A percentile compares a stretch with the other conserved stretches of the same genome.
phyloP scores from a whole-genome alignment of 805 yeast species.

The Barnettozyma californica region DNA sequence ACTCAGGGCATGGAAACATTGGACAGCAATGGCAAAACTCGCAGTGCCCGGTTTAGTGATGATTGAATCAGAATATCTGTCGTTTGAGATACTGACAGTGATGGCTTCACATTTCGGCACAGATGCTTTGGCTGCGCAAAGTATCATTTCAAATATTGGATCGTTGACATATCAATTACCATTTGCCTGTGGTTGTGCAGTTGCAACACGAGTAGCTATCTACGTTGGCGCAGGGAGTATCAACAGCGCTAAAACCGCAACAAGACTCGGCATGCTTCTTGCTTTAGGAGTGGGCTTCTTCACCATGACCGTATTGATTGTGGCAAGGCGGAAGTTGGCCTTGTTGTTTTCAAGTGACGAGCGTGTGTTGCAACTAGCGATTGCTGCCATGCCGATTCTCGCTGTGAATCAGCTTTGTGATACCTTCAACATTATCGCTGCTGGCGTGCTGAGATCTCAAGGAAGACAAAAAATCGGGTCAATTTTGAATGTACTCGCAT shows the following conservation, averaged over 20 bases:
- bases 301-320: conserved; percentile 42
- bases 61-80: conserved; percentile 71
- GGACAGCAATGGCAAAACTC: conserved; percentile 53
- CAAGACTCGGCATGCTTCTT: conserved; percentile 36
- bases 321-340: conserved; percentile 47
- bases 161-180: conserved; percentile 67
- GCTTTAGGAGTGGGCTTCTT: conserved; percentile 46
- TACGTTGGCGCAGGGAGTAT: conserved; percentile 56
- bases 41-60: conserved; percentile 71
- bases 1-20: conserved; percentile 42
- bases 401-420: conserved; percentile 65
- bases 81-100: conserved; percentile 68
- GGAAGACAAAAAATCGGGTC: conserved; percentile 77
- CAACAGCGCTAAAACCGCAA: conserved; percentile 39
- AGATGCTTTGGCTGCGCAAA: conserved; percentile 45
- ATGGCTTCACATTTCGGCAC: conserved; percentile 52
- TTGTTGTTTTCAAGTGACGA: conserved; percentile 56
- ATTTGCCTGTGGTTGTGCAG: conserved; percentile 67
- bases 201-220: conserved; percentile 68
- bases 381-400: conserved; percentile 54
- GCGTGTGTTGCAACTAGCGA: conserved; percentile 48
- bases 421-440: conserved; percentile 64
- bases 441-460: conserved; percentile 70
- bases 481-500: conserved; percentile 58
- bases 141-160: conserved; percentile 47